These are phyloP conservation scores for Rubia peregrina DNA, from an alignment of 305 asterid genomes.

Conservation along the genomic window DNA sequence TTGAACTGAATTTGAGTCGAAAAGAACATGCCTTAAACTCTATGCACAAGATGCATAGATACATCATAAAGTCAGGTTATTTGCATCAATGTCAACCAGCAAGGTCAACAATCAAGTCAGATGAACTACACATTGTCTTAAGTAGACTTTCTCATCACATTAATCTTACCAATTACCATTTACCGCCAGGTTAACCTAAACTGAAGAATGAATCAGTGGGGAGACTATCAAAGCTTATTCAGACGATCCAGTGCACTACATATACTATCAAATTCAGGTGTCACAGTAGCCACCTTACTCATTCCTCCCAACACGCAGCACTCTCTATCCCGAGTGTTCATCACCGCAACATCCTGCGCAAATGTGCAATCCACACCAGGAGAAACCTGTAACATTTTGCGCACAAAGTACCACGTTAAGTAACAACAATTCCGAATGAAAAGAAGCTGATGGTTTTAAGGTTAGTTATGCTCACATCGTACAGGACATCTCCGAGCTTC, in stretches of 20 bases:
- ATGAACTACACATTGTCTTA: background rate
- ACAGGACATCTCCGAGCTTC: conserved; percentile 56
- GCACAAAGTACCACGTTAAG: background rate
- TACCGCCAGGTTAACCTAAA: background rate
- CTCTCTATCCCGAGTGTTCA: conserved; percentile 30
- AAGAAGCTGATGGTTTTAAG: conserved; percentile 1
- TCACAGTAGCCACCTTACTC: conserved; percentile 34
- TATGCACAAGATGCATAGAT: background rate
- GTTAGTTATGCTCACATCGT: conserved; percentile 47
- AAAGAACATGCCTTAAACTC: too few species aligned
- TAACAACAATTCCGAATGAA: background rate
- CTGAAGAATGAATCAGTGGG: background rate
- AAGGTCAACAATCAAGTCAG: background rate
- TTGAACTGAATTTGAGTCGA: too few species aligned
- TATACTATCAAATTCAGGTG: conserved; percentile 43
- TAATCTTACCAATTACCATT: background rate
- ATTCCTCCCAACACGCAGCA: conserved; percentile 41
- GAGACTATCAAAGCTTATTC: background rate
- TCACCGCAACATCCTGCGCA: conserved; percentile 41
- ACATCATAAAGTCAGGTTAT: background rate
- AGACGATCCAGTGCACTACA: conserved; percentile 13
- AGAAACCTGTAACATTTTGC: conserved; percentile 49
- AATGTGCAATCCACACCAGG: conserved; percentile 31
- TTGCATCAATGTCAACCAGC: too few species aligned
- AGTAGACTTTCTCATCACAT: background rate